Evolutionary conservation across 2,329 filamentous ascomycete genomes (phyloP).

Genomic region (Colletotrichum tamarilloi): DNA sequence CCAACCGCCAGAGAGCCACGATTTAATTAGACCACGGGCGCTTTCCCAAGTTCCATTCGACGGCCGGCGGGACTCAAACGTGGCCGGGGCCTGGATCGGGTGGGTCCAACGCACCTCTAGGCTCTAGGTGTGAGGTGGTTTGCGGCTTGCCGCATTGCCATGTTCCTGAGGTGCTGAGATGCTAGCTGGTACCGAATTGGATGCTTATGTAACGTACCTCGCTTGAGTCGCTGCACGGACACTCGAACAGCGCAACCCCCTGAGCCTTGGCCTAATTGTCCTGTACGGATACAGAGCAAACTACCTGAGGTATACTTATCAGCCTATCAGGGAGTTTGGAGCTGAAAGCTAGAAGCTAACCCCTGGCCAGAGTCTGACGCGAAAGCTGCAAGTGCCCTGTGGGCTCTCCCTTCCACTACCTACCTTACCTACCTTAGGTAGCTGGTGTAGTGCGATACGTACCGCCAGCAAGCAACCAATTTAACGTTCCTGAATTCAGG

Average conservation of each 20-base stretch:
- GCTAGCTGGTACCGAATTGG: not conserved
- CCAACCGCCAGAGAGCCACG: not conserved
- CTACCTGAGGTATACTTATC: not conserved
- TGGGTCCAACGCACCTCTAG: not conserved
- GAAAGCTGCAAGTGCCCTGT: not conserved
- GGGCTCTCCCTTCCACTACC: too few relatives aligned
- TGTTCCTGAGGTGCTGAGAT: constrained; percentile 6
- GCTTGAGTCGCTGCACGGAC: not conserved
- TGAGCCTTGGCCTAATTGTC: not conserved
- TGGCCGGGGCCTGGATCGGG: not conserved
- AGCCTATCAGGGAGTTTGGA: not conserved
- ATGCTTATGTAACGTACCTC: not conserved
- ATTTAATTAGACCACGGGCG: not conserved
- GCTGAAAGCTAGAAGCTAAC: not conserved
- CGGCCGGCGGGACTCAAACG: not conserved
- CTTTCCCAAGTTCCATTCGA: not conserved
- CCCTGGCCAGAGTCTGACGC: not conserved
- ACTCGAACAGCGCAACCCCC: not conserved
- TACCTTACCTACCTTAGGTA: too few relatives aligned
- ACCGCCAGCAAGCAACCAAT: not conserved
- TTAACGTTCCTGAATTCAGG: not conserved
- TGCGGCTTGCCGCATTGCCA: not conserved
- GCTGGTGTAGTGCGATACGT: not conserved
- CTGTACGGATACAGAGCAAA: not conserved
- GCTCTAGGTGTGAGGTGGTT: too few relatives aligned